Evolutionary conservation across 768 basidiomycete species (phyloP).

Genomic region (Leucogyrophana mollusca): DNA sequence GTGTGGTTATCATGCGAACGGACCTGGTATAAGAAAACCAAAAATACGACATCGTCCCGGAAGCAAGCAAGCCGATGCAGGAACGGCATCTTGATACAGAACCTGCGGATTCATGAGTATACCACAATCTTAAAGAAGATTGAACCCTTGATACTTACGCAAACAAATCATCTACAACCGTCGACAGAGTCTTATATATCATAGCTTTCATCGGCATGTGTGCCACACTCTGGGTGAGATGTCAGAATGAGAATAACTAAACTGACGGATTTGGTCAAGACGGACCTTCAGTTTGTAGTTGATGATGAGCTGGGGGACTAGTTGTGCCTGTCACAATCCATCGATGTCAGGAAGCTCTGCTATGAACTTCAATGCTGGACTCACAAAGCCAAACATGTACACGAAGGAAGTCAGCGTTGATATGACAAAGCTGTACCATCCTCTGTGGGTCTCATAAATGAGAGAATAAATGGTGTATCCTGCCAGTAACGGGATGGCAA

Average conservation of each 20-base stretch:
- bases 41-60: constrained; percentile 89
- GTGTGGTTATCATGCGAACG: constrained; percentile 23
- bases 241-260: constrained; percentile 5
- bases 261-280: constrained; percentile 13
- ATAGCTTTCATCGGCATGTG: constrained; percentile 99
- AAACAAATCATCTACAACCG: constrained; percentile 90
- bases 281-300: constrained; percentile 93
- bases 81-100: constrained; percentile 96
- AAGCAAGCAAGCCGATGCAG: constrained; percentile 90
- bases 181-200: constrained; percentile 92
- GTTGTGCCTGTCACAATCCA: constrained; percentile 60
- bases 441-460: constrained; percentile 78
- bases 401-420: constrained; percentile 91
- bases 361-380: constrained; percentile 32
- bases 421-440: constrained; percentile 97
- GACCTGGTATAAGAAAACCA: constrained; percentile 91
- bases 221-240: constrained; percentile 70
- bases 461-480: constrained; percentile 81
- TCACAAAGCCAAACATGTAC: constrained; percentile 97
- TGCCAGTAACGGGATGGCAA: constrained; percentile 76
- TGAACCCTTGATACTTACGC: constrained; percentile 50
- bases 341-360: constrained; percentile 11
- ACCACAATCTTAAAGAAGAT: constrained; percentile 12
- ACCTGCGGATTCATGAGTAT: constrained; percentile 43
- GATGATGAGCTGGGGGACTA: constrained; percentile 87